A percentile compares a stretch with the other conserved stretches of the same genome.
Evolutionary conservation across 768 basidiomycete species (phyloP).

Genomic region (Mycena maculata): DNA sequence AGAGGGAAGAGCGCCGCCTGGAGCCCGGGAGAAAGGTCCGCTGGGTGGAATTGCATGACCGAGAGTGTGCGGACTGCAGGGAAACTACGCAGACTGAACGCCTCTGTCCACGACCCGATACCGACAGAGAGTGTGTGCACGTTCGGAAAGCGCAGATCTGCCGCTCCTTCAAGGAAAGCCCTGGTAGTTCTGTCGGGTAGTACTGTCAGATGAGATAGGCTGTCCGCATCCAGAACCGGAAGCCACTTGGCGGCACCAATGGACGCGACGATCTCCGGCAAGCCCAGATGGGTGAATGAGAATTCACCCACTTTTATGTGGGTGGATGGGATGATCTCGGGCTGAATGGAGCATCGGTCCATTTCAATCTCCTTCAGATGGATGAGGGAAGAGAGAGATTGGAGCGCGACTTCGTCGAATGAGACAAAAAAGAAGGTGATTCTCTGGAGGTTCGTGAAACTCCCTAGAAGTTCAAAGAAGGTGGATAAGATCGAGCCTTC

Average conservation of each 20-base stretch:
- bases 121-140: background rate
- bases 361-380: background rate
- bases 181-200: background rate
- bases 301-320: background rate
- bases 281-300: background rate
- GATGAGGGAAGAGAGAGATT: background rate
- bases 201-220: background rate
- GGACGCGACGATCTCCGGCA: background rate
- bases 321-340: background rate
- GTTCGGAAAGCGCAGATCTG: background rate
- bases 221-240: background rate
- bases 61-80: background rate
- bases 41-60: background rate
- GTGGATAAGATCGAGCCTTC: background rate
- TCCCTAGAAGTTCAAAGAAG: background rate
- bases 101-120: background rate
- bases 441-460: background rate
- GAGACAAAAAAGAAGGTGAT: background rate
- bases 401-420: background rate
- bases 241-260: background rate
- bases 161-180: background rate
- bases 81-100: background rate
- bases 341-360: background rate
- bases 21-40: background rate
- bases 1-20: background rate